A percentile compares a stretch with the other conserved stretches of the same genome.
phyloP scores from a whole-genome alignment of 495 filamentous ascomycete genomes.

The Bacidia rubella region DNA sequence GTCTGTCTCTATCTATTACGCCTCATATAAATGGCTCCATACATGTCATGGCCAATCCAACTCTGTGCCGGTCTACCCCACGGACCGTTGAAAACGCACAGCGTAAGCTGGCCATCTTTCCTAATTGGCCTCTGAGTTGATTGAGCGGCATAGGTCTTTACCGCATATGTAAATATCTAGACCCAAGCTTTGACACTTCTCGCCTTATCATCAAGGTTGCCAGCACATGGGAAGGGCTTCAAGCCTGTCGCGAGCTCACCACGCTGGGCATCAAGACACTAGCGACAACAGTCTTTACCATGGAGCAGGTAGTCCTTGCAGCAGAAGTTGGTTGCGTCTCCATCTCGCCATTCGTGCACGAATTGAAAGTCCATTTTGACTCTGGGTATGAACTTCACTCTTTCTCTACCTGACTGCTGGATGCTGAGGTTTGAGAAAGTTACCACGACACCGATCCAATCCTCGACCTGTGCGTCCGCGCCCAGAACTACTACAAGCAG shows the following conservation, averaged over 20 bases:
- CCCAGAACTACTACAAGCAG: slow-evolving; percentile 40
- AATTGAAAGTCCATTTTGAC: slow-evolving; percentile 48
- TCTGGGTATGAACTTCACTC: slow-evolving; percentile 26
- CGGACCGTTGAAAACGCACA: slow-evolving; percentile 42
- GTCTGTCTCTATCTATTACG: slow-evolving; percentile 37
- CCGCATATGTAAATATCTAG: slow-evolving; percentile 31
- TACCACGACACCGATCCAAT: slow-evolving; percentile 33
- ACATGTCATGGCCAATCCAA: slow-evolving; percentile 51
- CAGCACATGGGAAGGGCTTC: slow-evolving; percentile 49
- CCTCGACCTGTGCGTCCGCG: slow-evolving; percentile 36
- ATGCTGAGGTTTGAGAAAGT: slow-evolving; percentile 18
- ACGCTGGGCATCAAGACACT: slow-evolving; percentile 38
- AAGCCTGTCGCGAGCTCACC: slow-evolving; percentile 45
- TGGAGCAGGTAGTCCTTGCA: slow-evolving; percentile 43
- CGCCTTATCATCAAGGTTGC: slow-evolving; percentile 51
- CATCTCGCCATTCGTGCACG: slow-evolving; percentile 51
- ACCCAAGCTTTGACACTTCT: slow-evolving; percentile 32
- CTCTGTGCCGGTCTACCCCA: slow-evolving; percentile 33
- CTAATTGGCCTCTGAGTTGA: background rate
- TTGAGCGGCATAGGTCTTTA: slow-evolving; percentile 38
- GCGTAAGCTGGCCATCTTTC: slow-evolving; percentile 29
- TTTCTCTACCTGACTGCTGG: slow-evolving; percentile 6
- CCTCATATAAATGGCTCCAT: slow-evolving; percentile 39
- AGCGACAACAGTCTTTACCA: slow-evolving; percentile 49
- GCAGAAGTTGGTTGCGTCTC: slow-evolving; percentile 43